These are phyloP conservation scores for Plicaturopsis crispa DNA, from an alignment of 768 basidiomycete genomes.

Conservation along the genomic window DNA sequence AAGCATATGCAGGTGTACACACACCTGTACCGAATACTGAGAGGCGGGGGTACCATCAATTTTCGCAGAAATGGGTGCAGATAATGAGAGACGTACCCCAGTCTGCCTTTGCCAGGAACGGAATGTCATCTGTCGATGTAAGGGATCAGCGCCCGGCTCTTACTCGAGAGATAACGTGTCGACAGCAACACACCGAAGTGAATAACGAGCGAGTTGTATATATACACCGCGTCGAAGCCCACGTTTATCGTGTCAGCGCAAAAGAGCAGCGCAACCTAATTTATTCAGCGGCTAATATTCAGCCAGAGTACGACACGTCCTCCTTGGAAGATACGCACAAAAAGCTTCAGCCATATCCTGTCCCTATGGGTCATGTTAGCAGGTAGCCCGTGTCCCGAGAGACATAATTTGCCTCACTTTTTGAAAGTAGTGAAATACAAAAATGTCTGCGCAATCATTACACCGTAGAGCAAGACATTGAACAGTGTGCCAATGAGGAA, in stretches of 20 bases:
- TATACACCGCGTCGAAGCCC: slow-evolving; percentile 16
- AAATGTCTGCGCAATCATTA: slow-evolving; percentile 25
- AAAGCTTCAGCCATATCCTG: slow-evolving; percentile 2
- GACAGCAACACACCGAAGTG: slow-evolving; percentile 15
- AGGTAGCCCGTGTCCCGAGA: not conserved
- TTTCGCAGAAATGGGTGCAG: not conserved
- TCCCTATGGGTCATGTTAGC: not conserved
- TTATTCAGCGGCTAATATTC: too few species aligned
- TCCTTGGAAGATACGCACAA: too few species aligned
- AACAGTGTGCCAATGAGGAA: slow-evolving; percentile 26
- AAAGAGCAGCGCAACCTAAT: slow-evolving; percentile 17
- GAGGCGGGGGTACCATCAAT: slow-evolving; percentile 1
- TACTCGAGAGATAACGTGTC: not conserved
- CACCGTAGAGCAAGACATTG: slow-evolving; percentile 26
- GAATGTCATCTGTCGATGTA: slow-evolving; percentile 15
- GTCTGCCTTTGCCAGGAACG: slow-evolving; percentile 16
- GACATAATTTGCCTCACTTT: not conserved
- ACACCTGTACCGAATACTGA: slow-evolving; percentile 21
- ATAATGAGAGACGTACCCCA: slow-evolving; percentile 16
- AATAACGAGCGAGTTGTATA: slow-evolving; percentile 17
- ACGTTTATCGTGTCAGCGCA: slow-evolving; percentile 17
- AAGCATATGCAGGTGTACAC: slow-evolving; percentile 11
- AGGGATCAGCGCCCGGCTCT: not conserved
- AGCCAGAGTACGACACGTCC: too few species aligned
- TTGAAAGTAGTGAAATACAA: slow-evolving; percentile 7